Evolutionary conservation across 2,329 filamentous ascomycete genomes (phyloP).

Genomic region (Akanthomyces uredinophilus): DNA sequence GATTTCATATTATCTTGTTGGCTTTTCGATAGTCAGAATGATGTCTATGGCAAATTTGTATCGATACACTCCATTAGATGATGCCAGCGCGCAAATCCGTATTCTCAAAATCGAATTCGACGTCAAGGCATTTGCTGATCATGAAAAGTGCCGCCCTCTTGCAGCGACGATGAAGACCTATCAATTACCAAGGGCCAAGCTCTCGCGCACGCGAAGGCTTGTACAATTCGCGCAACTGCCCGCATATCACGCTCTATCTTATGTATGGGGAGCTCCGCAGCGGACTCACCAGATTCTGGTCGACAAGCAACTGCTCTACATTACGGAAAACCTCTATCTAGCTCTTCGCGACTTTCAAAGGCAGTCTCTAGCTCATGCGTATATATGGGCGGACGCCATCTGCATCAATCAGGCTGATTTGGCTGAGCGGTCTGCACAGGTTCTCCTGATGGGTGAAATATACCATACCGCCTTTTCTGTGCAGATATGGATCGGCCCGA

Average conservation of each 20-base stretch:
- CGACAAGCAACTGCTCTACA: background rate
- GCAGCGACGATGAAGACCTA: background rate
- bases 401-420: background rate
- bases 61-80: background rate
- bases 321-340: background rate
- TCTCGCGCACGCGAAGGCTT: background rate
- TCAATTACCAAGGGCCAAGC: background rate
- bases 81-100: background rate
- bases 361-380: background rate
- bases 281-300: background rate
- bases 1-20: background rate
- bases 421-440: background rate
- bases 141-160: background rate
- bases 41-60: background rate
- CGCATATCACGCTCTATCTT: background rate
- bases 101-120: background rate
- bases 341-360: background rate
- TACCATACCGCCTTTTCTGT: background rate
- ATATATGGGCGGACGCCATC: background rate
- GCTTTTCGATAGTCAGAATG: background rate
- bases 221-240: background rate
- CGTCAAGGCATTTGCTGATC: background rate
- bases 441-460: background rate
- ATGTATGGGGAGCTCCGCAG: background rate
- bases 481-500: background rate